Base-by-base conservation (phyloP, 176 grass and related monocot genomes). In the Oryza meridionalis region DNA sequence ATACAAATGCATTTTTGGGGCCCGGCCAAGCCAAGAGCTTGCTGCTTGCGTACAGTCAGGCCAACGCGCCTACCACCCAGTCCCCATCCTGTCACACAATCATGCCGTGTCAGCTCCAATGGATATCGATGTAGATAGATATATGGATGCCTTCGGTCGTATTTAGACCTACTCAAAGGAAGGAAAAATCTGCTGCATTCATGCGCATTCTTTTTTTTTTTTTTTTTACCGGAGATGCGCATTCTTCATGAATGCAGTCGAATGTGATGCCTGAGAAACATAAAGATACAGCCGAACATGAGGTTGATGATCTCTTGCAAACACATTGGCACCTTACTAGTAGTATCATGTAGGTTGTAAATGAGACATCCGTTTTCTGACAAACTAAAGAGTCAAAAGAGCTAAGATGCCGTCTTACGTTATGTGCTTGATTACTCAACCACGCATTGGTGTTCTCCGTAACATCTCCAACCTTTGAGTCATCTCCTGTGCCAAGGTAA, bases 401-500 rank as follows among this genome's bases (percentile, higher is more conserved):
- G 40, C 43, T 35, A 50, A 1, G 61, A 15, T 21, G 40, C 40
- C 45, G 77, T 37, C 1, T 69, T 24, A 61, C 4, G 76, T 46
- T 29, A 84, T 64, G 17, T 80, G 37, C 77, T 68, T 45, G 77
- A 66, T 55, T 71, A 35, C 25, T 94, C 64, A 94, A 70, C 59
- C 80, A 55, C 24, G 31, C 27, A 89, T 42, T 33, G 84, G 86
- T 10, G 64, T 94, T 43, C 72, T 91, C 49, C 89, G 86, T 67
- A 94, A 71, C 22, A 14, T 22, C 35, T 94, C 89, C 76, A 94
- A 61, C 80, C 89, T 87, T 6, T 69, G 81, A 69, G 83, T 63
- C 84, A 94, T 89, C 19, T 91, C 83, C 67, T 89, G 70, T 35
- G 89, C 89, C 86, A 91, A 81, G 82, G 81, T 88, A 32, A 85